Evolutionary conservation across 352 stramenopile genomes (phyloP).

Genomic region (Phytopythium aichiense): DNA sequence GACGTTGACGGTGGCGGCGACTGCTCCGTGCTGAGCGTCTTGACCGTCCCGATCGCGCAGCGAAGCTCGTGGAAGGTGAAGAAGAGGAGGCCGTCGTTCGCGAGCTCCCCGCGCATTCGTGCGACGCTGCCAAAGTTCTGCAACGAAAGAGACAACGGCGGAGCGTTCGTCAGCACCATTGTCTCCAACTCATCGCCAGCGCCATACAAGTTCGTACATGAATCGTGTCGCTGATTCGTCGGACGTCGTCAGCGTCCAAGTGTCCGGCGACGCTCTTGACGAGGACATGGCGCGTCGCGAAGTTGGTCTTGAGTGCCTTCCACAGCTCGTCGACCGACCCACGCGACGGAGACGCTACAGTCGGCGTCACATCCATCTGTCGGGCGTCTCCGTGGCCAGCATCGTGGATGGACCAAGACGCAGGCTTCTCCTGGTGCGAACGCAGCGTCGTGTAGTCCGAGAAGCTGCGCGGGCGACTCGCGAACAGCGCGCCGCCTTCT

Average conservation of each 20-base stretch:
- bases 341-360: neutral
- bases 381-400: neutral
- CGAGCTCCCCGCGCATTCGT: conserved; percentile 41
- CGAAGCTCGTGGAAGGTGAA: conserved; percentile 74
- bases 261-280: conserved; percentile 33
- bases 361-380: neutral
- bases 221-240: conserved; percentile 43
- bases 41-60: conserved; percentile 52
- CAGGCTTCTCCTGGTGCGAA: conserved; percentile 13
- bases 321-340: conserved; percentile 34
- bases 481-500: neutral
- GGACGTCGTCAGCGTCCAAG: conserved; percentile 35
- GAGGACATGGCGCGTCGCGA: conserved; percentile 65
- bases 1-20: neutral
- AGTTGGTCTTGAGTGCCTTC: conserved; percentile 45
- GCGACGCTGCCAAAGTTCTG: conserved; percentile 68
- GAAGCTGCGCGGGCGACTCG: conserved; percentile 43
- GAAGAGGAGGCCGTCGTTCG: conserved; percentile 53
- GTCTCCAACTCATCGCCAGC: neutral
- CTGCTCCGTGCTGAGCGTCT: conserved; percentile 10
- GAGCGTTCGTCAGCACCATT: neutral
- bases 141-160: neutral
- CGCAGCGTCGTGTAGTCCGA: conserved; percentile 61
- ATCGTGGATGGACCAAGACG: conserved; percentile 12
- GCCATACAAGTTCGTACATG: conserved; percentile 29